Evolutionary conservation across 2,329 filamentous ascomycete genomes (phyloP).

Genomic region (Hypoxylon sp.): DNA sequence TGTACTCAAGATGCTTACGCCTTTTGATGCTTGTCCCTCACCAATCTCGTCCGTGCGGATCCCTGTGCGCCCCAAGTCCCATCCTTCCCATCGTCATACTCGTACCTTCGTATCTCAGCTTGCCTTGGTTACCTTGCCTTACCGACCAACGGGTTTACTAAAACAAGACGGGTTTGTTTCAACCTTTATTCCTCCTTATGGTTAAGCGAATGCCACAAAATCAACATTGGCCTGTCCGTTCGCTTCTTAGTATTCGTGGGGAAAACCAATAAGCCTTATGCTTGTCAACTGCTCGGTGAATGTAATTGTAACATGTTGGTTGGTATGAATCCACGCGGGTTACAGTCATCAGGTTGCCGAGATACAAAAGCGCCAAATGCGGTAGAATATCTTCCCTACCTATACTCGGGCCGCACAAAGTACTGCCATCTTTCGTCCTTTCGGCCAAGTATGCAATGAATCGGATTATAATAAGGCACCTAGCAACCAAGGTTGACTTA

Average conservation of each 20-base stretch:
- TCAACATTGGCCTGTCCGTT: slow-evolving; percentile 18
- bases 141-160: slow-evolving; percentile 40
- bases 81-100: slow-evolving; percentile 29
- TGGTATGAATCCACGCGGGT: slow-evolving; percentile 19
- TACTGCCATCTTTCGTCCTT: slow-evolving; percentile 5
- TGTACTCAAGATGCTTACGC: slow-evolving; percentile 21
- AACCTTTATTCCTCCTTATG: slow-evolving; percentile 36
- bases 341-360: slow-evolving; percentile 10
- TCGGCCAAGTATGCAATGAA: slow-evolving; percentile 11
- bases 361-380: slow-evolving; percentile 36
- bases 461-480: neutral
- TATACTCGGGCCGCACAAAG: slow-evolving; percentile 8
- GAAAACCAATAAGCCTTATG: slow-evolving; percentile 11
- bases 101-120: slow-evolving; percentile 33
- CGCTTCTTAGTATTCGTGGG: slow-evolving; percentile 24
- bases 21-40: slow-evolving; percentile 21
- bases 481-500: neutral
- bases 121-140: slow-evolving; percentile 31
- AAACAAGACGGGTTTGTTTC: slow-evolving; percentile 44
- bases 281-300: slow-evolving; percentile 29
- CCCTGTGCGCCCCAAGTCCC: slow-evolving; percentile 36
- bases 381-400: slow-evolving; percentile 17
- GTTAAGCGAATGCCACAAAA: slow-evolving; percentile 34
- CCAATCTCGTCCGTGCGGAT: slow-evolving; percentile 43
- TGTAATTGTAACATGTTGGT: slow-evolving; percentile 17